phyloP scores from a whole-genome alignment of 345 rosid species.

The Trapa bicornis region DNA sequence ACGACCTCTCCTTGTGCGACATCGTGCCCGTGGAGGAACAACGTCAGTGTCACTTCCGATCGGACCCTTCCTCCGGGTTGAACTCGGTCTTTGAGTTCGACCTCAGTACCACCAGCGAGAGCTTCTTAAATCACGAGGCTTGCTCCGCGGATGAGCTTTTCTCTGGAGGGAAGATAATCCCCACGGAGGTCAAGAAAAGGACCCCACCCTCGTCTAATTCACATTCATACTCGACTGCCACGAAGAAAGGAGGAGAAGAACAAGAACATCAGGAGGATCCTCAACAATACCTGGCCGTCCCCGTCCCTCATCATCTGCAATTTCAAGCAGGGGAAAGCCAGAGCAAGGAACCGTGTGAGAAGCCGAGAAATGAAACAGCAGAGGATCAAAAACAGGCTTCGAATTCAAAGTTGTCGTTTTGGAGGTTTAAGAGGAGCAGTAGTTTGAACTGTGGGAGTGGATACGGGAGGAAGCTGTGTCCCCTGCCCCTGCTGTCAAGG shows the following conservation, averaged over 20 bases:
- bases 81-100: conserved; percentile 15
- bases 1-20: conserved; percentile 10
- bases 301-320: not conserved
- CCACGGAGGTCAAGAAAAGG: conserved; percentile 15
- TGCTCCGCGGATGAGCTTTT: conserved; percentile 18
- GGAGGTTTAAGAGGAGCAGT: conserved; percentile 19
- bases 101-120: conserved; percentile 5
- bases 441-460: conserved; percentile 15
- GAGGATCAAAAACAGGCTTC: not conserved
- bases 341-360: not conserved
- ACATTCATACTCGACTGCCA: not conserved
- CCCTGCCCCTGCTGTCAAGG: conserved; percentile 20
- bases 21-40: conserved; percentile 5
- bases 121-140: conserved; percentile 6
- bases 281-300: not conserved
- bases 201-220: not conserved
- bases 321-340: not conserved
- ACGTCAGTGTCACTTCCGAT: conserved; percentile 1
- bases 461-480: conserved; percentile 14
- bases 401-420: conserved; percentile 13
- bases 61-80: conserved; percentile 1
- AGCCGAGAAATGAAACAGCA: not conserved
- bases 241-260: conserved; percentile 6
- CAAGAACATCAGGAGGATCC: conserved; percentile 1
- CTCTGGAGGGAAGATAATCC: conserved; percentile 17